Conservation (phyloP, 148 eudicot genomes). For the Fagopyrum homotropicum region DNA sequence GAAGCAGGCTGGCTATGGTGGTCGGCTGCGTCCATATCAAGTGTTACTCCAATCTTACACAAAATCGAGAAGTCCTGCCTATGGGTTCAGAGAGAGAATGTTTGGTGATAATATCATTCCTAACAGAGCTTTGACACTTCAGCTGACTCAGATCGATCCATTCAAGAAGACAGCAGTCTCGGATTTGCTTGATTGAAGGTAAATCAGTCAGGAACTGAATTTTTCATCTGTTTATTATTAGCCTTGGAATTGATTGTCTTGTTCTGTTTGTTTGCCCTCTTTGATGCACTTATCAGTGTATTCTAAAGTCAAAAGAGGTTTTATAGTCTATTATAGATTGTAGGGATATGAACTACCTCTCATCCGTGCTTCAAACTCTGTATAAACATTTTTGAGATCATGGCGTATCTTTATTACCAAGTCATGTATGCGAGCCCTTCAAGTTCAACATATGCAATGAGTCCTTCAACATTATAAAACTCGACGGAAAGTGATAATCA, state of each 20-base stretch:
- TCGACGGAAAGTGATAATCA: no score
- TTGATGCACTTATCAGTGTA: background rate
- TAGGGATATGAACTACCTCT: background rate
- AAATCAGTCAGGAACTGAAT: background rate
- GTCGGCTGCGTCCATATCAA: constrained; percentile 36
- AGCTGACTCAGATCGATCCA: constrained; percentile 51
- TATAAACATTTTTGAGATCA: background rate
- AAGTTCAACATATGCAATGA: no score
- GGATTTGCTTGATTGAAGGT: constrained; percentile 60
- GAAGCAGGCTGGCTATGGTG: constrained; percentile 60
- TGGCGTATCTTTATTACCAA: background rate
- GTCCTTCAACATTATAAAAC: no score
- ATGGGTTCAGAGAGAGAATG: constrained; percentile 81
- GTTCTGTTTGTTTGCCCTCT: background rate
- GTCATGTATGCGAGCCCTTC: no score
- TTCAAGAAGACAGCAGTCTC: constrained; percentile 51
- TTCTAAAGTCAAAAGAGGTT: background rate
- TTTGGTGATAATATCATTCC: constrained; percentile 76
- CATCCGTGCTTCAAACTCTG: background rate
- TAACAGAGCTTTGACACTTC: constrained; percentile 26
- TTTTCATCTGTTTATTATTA: background rate
- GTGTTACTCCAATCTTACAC: constrained; percentile 39
- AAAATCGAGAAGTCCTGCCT: constrained; percentile 64
- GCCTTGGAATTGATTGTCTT: constrained; percentile 1
- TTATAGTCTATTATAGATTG: background rate